phyloP scores from a whole-genome alignment of 2,329 filamentous ascomycete species.

The Elsinoe necatrix region DNA sequence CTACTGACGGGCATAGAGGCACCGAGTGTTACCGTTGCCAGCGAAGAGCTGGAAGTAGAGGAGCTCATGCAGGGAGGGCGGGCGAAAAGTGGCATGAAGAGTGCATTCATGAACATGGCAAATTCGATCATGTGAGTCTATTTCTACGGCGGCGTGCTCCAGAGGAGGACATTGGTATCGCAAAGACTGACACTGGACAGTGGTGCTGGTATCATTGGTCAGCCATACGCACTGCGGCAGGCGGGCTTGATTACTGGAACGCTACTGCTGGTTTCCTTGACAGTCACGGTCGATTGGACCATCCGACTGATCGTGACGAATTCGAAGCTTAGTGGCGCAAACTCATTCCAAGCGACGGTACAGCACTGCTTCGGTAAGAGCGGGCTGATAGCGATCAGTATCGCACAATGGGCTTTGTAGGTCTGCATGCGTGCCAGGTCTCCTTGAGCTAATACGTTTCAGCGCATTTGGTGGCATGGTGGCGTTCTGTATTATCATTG shows the following conservation, averaged over 20 bases:
- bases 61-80: conserved; percentile 54
- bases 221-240: conserved; percentile 93
- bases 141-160: neutral
- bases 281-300: conserved; percentile 89
- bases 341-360: conserved; percentile 92
- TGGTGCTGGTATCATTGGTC: conserved; percentile 61
- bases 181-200: conserved; percentile 24
- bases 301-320: conserved; percentile 96
- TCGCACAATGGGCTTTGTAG: conserved; percentile 91
- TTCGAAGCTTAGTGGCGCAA: conserved; percentile 87
- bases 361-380: conserved; percentile 87
- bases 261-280: conserved; percentile 67
- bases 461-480: conserved; percentile 96
- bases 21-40: conserved; percentile 66
- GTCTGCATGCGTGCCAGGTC: conserved; percentile 20
- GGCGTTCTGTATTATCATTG: conserved; percentile 94
- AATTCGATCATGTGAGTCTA: conserved; percentile 77
- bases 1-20: conserved; percentile 77
- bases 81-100: conserved; percentile 75
- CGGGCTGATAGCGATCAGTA: conserved; percentile 77
- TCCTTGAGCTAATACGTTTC: neutral
- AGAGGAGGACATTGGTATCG: no score
- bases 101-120: conserved; percentile 99
- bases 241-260: conserved; percentile 78
- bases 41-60: conserved; percentile 47